Base-by-base conservation (phyloP, 78 protist genomes). In the Anaeramoeba flamelloides region DNA sequence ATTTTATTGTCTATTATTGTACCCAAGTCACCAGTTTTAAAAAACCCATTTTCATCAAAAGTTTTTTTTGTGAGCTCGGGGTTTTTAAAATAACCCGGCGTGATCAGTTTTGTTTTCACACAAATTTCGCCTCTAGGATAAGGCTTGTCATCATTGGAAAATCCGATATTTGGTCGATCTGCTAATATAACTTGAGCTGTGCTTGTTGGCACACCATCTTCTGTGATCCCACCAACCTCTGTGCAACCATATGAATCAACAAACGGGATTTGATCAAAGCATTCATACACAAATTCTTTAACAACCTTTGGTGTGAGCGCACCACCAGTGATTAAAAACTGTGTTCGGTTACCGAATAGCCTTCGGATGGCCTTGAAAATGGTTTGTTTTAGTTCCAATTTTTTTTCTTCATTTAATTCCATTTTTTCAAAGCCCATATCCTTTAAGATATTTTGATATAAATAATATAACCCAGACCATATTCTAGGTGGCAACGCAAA, bases 401-500 rank as follows among this genome's bases (percentile, higher is more conserved):
- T 33, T 37, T 76, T 33, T 76, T 8, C 8, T 76, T 22, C 17
- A 17, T 36, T 37, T 76, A 26, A 17, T 22, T 33, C 38, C 74
- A 37, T 33, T 37, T 76, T 36, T 33, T 33, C 78, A 33, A 22
- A 26, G 8, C 17, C 74, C 8, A 22, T 36, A 17, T 37, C 78
- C 17, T 37, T 37, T 3, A 36, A 8, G 65, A 53, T 2, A 41
- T 81, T 77, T 40, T 79, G 1, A n/a, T 81, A 64, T n/a, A 79
- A 3, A 2, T 17, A 79, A 39, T 39, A 78, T 39, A 83, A 40
- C 33, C 85, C 85, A 39, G 1, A 4, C 85, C 85, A 83, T 2
- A 79, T 65, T 30, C 77, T n/a, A 33, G 86, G 86, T 30, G 86
- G 86, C 33, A 79, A 83, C 30, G 86, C 76, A 37, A 83, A 77